Base-by-base conservation (phyloP, 768 basidiomycete species). In the Clitopilus passeckerianus region DNA sequence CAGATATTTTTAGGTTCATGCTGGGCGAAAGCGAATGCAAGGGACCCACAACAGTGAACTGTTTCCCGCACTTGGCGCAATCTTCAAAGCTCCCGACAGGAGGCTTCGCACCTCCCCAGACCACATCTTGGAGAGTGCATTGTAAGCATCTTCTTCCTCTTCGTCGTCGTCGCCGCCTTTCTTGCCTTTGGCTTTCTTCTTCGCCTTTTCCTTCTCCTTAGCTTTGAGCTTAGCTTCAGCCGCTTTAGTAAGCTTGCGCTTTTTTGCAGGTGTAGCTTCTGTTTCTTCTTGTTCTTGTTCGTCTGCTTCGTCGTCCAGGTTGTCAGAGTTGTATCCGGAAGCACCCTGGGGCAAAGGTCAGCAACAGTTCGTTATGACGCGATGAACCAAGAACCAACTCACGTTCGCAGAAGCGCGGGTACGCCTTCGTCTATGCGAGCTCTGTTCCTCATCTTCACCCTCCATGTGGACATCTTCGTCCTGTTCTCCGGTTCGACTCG, bases 1-100 rank as follows among this genome's bases (percentile, higher is more conserved):
- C 1, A 34, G 6, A n/a, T 57, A 24, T 44, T 20, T n/a, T 34
- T 16, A 50, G n/a, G 15, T 22, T 34, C 7, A 54, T 7, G 6
- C 10, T n/a, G 14, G 9, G 20, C 56, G 61, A n/a, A 54, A 6
- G 59, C 34, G 55, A 14, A 10, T 34, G 34, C 30, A 30, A 6
- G 27, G 27, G 15, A 80, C 86, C 59, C 71, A 97, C 96, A 67
- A 95, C 90, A 15, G 92, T 93, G 69, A 96, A 97, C 64, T 88
- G 85, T 60, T 90, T 87, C 55, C 81, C 79, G 70, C 96, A 99
- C 57, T 82, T 81, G 1, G 86, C 91, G 68, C 97, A 99, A 6
- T 80, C 75, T 63, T 86, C 86, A 58, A 95, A 90, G 63, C 85
- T 86, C 0, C 96, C 96, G 4, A 88, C 78, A 2, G 88, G 77